phyloP scores from a whole-genome alignment of 2,329 filamentous ascomycete species.

The Scopulariopsis brevicaulis region DNA sequence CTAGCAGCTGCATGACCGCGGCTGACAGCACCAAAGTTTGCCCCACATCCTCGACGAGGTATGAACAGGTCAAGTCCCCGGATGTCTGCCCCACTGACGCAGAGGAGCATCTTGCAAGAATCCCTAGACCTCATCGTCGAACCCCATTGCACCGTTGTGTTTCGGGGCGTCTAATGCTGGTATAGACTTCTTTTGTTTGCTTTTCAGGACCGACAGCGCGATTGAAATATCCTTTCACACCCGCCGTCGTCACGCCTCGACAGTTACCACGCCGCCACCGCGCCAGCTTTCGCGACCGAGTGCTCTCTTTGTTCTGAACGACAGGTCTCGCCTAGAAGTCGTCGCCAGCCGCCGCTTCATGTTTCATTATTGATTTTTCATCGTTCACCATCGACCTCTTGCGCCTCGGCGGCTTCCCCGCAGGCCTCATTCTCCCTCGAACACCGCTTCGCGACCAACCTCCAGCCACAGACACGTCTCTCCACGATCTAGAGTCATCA shows the following conservation, averaged over 20 bases:
- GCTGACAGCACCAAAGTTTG: background rate
- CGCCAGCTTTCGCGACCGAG: background rate
- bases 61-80: background rate
- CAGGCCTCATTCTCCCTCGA: background rate
- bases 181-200: background rate
- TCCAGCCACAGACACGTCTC: background rate
- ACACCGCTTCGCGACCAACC: background rate
- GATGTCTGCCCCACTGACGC: background rate
- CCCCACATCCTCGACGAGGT: background rate
- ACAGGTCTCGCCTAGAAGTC: background rate
- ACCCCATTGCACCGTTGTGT: background rate
- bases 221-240: background rate
- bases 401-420: background rate
- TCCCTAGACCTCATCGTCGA: background rate
- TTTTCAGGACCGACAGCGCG: background rate
- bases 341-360: background rate
- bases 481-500: constrained; percentile 9
- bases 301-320: background rate
- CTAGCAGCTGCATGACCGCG: too few species aligned
- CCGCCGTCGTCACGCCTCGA: background rate
- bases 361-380: background rate
- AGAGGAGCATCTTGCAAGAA: background rate
- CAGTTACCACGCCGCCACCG: background rate
- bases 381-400: background rate
- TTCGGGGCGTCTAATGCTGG: background rate